These are phyloP conservation scores for Potentilla sterilis DNA, from an alignment of 306 rosid genomes.

Conservation along the genomic window DNA sequence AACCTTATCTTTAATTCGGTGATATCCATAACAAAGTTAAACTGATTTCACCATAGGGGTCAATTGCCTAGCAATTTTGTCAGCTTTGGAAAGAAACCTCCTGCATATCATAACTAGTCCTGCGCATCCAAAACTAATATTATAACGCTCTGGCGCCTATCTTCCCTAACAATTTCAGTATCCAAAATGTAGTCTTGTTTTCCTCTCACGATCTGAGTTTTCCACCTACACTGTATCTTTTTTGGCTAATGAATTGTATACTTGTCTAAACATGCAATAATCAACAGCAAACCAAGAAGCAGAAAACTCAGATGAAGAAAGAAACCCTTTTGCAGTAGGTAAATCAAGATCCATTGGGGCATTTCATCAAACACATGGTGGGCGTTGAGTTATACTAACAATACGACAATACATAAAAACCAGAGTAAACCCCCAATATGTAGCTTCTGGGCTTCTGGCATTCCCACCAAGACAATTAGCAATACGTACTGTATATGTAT, in stretches of 20 bases:
- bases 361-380: slow-evolving; percentile 16
- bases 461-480: not conserved
- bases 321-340: too few species aligned
- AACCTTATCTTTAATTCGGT: not conserved
- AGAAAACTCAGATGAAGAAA: not conserved
- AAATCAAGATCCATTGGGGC: not conserved
- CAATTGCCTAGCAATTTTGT: not conserved
- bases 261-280: not conserved
- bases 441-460: not conserved
- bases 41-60: not conserved
- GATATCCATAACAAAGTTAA: not conserved
- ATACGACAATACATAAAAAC: not conserved
- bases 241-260: not conserved
- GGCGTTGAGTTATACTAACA: not conserved
- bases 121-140: not conserved
- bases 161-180: not conserved
- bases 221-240: not conserved
- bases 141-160: not conserved
- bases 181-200: not conserved
- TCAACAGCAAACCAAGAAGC: not conserved
- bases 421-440: not conserved
- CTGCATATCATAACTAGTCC: not conserved
- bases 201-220: not conserved
- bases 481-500: too few species aligned
- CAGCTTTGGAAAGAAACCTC: not conserved